Evolutionary conservation across 352 stramenopile species (phyloP), one percentile per base, ranked within the genome.

Genomic region (Phytophthora kernoviae): DNA sequence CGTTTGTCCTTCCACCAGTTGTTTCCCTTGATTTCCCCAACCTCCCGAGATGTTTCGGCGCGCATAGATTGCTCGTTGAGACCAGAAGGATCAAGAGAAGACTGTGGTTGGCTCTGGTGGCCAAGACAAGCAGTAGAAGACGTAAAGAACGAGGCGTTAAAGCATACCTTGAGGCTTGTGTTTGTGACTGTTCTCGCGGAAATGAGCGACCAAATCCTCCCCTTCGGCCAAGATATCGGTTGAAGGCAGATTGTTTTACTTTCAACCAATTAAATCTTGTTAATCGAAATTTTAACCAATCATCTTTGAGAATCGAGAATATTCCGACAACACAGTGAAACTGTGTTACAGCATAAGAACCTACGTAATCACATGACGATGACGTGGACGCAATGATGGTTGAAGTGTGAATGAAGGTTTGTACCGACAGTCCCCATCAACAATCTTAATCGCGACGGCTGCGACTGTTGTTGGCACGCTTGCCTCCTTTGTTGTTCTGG

Each of bases 401-500:
- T 47, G 10, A 50, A 62, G 32, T 58, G 47, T 42, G 20, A 26
- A 49, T 53, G 44, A 56, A 67, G 43, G 44, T 62, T 30, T 5
- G n/a, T 45, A 8, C 5, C 32, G 32, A 20, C n/a, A 5, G 40
- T 18, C 24, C 9, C 7, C 26, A 10, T 34, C 37, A 18, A 10
- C 9, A n/a, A 4, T 26, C 51, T 73, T 73, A 79, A 51, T 69
- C 39, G 15, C 62, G 66, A 65, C 48, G 68, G 20, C 62, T 74
- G 53, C 40, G 70, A 54, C 53, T 73, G 26, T 65, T 68, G 36
- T 62, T 67, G 36, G 71, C 51, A 54, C 84, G 84, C 47, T 89
- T 87, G 34, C 82, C 63, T 42, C 73, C 65, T 11, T 74, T 74
- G 20, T 70, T 70, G 65, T 91, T 93, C 54, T 84, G 60, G 10